Conservation (phyloP, 192 early-diverging fungal species). For the Funneliformis geosporum region DNA sequence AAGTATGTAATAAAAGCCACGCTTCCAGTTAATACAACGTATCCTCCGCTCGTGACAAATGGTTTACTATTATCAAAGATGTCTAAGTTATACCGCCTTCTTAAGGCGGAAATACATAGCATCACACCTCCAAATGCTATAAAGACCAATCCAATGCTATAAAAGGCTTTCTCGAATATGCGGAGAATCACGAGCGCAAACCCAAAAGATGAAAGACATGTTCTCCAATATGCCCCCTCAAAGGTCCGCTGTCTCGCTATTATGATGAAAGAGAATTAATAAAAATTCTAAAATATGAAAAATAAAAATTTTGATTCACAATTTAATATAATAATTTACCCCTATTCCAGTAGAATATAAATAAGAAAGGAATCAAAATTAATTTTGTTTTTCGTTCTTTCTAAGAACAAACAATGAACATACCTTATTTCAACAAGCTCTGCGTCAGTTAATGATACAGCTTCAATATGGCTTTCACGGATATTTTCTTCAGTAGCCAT, state of each 20-base stretch:
- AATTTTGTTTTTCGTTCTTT: no score
- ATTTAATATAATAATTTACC: no score
- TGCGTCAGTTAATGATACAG: no score
- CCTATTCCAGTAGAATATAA: no score
- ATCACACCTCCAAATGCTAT: slow-evolving; percentile 53
- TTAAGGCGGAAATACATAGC: slow-evolving; percentile 49
- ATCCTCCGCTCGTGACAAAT: slow-evolving; percentile 56
- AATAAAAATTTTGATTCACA: no score
- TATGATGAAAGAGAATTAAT: background rate
- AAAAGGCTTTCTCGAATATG: slow-evolving; percentile 56
- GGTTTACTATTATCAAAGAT: slow-evolving; percentile 57
- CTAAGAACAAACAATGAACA: no score
- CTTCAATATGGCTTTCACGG: no score
- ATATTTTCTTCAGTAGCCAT: no score
- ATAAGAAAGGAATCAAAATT: no score
- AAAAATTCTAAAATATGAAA: no score
- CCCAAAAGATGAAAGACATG: slow-evolving; percentile 54
- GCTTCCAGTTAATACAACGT: slow-evolving; percentile 50
- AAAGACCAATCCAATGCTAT: slow-evolving; percentile 59
- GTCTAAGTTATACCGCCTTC: slow-evolving; percentile 48
- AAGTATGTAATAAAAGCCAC: slow-evolving; percentile 50
- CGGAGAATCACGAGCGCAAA: slow-evolving; percentile 56
- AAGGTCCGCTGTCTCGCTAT: slow-evolving; percentile 60
- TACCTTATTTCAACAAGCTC: no score
- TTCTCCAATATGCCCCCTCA: slow-evolving; percentile 64